Percentiles rank a stretch among this genome's conserved stretches.
Conservation (phyloP, 83 land plant genomes). For the Picea abies region DNA sequence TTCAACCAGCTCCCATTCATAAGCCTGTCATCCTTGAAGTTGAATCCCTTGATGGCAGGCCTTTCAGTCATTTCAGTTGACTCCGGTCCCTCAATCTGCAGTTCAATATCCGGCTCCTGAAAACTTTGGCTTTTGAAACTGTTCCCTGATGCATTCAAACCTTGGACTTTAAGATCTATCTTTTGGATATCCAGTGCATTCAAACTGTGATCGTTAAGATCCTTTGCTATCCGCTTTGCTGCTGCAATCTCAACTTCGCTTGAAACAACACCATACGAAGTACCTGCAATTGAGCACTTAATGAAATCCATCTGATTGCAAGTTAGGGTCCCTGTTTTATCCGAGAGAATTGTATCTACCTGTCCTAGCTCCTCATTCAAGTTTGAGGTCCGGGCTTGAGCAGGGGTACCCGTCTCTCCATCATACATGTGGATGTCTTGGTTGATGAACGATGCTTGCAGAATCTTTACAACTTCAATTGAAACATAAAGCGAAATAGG, state of each 20-base stretch:
- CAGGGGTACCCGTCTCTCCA: slow-evolving; percentile 57
- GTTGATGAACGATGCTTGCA: slow-evolving; percentile 46
- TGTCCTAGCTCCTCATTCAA: too few species aligned
- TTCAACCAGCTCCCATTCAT: too few species aligned
- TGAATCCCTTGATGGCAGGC: too few species aligned
- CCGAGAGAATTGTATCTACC: too few species aligned
- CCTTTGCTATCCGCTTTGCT: slow-evolving; percentile 55
- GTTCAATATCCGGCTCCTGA: slow-evolving; percentile 10
- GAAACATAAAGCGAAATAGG: slow-evolving; percentile 10
- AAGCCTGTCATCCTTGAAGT: too few species aligned
- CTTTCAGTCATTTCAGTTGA: not conserved
- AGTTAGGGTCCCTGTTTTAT: too few species aligned
- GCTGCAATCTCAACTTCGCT: slow-evolving; percentile 82
- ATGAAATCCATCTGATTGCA: too few species aligned
- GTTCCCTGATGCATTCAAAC: not conserved
- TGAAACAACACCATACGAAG: slow-evolving; percentile 55
- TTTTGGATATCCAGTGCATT: not conserved
- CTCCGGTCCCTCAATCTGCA: not conserved
- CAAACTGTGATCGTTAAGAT: slow-evolving; percentile 2
- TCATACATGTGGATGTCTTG: slow-evolving; percentile 44
- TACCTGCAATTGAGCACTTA: not conserved
- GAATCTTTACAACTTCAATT: too few species aligned
- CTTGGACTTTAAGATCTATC: slow-evolving; percentile 13
- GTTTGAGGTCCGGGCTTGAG: slow-evolving; percentile 72
- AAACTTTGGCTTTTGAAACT: not conserved